Evolutionary conservation across 345 rosid genomes (phyloP), one percentile per base, ranked within the genome.

Genomic region (Cochlearia excelsa): DNA sequence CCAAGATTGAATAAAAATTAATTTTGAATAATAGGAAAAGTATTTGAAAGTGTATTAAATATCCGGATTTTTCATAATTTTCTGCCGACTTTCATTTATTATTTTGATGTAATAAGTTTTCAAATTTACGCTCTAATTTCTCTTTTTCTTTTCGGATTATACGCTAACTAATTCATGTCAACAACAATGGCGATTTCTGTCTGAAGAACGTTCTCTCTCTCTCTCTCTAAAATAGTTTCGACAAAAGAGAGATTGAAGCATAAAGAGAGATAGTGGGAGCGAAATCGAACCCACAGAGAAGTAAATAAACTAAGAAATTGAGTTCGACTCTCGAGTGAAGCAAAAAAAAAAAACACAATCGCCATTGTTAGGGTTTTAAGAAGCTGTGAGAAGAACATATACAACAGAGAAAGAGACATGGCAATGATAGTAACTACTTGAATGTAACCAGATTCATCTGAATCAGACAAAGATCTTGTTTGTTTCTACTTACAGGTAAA

Each of bases 271-370:
- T 58, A 30, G 57, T 44, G 63, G 55, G 74, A 65, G 67, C 43
- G 30, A 70, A 16, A 16, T 71, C 65, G 60, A 59, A 46, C 54
- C 70, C 31, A 46, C 42, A 49, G 26, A 8, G 23, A 41, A 62
- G 49, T 27, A 48, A 30, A 59, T 37, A 43, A 37, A 34, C 59
- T 54, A 64, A 67, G 38, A 67, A 64, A 6, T 16, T 16, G 23
- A 16, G 23, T 76, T 37, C 55, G 79, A 72, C 74, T 61, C 58
- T 74, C 28, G 82, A 80, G 94, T 76, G 73, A 84, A 82, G 89
- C 81, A 10, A 16, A 16, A 16, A 26, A 43, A 70, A 67, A 16
- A 16, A 16, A 16, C 23, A 55, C 78, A 57, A 78, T 69, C 73
- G 51, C 73, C 77, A 61, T 77, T 76, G 59, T 69, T 65, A 74